phyloP scores from a whole-genome alignment of 1,284 basidiomycete species.

The Ustilago esculenta region DNA sequence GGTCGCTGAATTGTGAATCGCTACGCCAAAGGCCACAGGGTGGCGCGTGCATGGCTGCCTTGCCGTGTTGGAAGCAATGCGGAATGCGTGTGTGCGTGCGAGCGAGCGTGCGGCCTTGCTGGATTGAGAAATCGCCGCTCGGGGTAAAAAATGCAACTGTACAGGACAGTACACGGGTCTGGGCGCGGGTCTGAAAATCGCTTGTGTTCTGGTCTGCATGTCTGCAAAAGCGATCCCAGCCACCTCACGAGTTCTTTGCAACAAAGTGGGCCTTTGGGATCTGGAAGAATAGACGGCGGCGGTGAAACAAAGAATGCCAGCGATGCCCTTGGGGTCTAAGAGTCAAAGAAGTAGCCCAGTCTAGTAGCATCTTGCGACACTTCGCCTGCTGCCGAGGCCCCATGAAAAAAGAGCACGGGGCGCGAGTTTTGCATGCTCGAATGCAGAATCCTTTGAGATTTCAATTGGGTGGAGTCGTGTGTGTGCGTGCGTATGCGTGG shows the following conservation, averaged over 20 bases:
- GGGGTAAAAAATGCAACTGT: not conserved
- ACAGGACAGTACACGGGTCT: not conserved
- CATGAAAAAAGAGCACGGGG: too few species aligned
- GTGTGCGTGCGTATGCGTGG: not conserved
- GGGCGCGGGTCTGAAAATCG: not conserved
- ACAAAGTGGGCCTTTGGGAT: too few species aligned
- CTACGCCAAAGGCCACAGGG: constrained; percentile 4
- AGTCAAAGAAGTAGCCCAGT: not conserved
- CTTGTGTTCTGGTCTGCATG: too few species aligned
- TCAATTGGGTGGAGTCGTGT: not conserved
- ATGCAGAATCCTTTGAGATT: too few species aligned
- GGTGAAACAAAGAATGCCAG: too few species aligned
- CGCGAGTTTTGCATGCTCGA: not conserved
- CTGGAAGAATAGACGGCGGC: too few species aligned
- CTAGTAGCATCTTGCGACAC: not conserved
- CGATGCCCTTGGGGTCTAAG: too few species aligned
- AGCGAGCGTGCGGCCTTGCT: not conserved
- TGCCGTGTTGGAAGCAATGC: not conserved
- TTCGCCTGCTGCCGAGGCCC: too few species aligned
- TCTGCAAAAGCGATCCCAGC: too few species aligned
- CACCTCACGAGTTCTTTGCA: too few species aligned
- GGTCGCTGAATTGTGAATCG: constrained; percentile 4
- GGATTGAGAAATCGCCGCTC: not conserved
- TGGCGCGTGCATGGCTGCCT: constrained; percentile 24
- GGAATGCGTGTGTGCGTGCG: constrained; percentile 10